phyloP scores from a whole-genome alignment of 257 asterid species.

The Jasminum sambac region DNA sequence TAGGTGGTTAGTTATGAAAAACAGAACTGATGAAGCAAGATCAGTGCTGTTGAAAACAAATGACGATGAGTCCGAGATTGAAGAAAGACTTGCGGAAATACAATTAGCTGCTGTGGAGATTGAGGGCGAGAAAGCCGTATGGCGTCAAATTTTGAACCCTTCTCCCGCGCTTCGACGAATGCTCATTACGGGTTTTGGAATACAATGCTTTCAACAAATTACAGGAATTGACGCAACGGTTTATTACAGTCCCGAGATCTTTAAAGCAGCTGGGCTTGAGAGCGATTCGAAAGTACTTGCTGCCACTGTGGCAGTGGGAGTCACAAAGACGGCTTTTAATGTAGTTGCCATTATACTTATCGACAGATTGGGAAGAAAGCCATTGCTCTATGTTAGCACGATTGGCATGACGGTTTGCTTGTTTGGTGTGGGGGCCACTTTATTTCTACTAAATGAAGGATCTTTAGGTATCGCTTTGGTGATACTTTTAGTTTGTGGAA shows the following conservation, averaged over 20 bases:
- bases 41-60: slow-evolving; percentile 70
- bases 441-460: slow-evolving; percentile 50
- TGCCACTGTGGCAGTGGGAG: slow-evolving; percentile 89
- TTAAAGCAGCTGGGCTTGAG: slow-evolving; percentile 67
- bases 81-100: slow-evolving; percentile 78
- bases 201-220: slow-evolving; percentile 84
- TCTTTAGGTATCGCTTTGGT: slow-evolving; percentile 43
- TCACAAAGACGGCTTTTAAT: slow-evolving; percentile 70
- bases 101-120: slow-evolving; percentile 55
- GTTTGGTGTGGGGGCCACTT: slow-evolving; percentile 48
- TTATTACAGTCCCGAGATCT: slow-evolving; percentile 84
- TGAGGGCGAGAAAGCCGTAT: slow-evolving; percentile 49
- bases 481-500: slow-evolving; percentile 65
- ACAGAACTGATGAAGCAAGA: slow-evolving; percentile 72
- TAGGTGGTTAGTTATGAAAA: slow-evolving; percentile 76
- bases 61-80: slow-evolving; percentile 68
- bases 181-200: slow-evolving; percentile 80
- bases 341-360: slow-evolving; percentile 68
- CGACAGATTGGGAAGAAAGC: slow-evolving; percentile 83
- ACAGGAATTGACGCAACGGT: slow-evolving; percentile 95
- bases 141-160: slow-evolving; percentile 72
- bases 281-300: slow-evolving; percentile 71
- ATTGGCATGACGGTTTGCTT: slow-evolving; percentile 85
- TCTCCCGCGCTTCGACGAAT: slow-evolving; percentile 69
- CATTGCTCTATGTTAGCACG: slow-evolving; percentile 82